These are phyloP conservation scores for Heterococcus sp. DNA, from an alignment of 108 stramenopile genomes.

Conservation along the genomic window DNA sequence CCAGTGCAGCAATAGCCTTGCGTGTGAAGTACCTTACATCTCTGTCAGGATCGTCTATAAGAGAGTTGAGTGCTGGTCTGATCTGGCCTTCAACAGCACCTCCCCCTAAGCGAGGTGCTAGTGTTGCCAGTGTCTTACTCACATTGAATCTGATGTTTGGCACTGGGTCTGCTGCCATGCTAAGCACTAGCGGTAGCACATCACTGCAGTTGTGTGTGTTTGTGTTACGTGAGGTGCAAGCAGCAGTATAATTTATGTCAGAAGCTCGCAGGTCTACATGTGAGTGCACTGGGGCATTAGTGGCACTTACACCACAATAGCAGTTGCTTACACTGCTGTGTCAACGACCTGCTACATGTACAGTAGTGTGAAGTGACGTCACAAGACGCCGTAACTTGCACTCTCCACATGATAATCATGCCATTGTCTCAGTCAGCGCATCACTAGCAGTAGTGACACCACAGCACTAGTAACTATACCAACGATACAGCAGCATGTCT, in stretches of 20 bases:
- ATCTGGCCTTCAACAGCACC: conserved; percentile 45
- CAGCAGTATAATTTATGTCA: too few relatives aligned
- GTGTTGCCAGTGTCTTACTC: conserved; percentile 74
- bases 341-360: too few relatives aligned
- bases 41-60: conserved; percentile 78
- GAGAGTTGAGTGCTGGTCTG: conserved; percentile 65
- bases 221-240: background rate
- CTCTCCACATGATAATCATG: too few relatives aligned
- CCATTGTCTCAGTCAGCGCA: too few relatives aligned
- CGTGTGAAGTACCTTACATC: conserved; percentile 86
- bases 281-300: too few relatives aligned
- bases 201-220: conserved; percentile 25
- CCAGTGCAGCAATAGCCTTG: conserved; percentile 37
- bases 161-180: conserved; percentile 87
- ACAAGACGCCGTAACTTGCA: too few relatives aligned
- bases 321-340: too few relatives aligned
- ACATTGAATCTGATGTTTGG: conserved; percentile 96
- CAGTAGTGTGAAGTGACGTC: too few relatives aligned
- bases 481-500: background rate
- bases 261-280: too few relatives aligned
- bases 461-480: too few relatives aligned
- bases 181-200: conserved; percentile 77
- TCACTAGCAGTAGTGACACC: too few relatives aligned
- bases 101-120: conserved; percentile 57
- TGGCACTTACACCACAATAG: too few relatives aligned